Evolutionary conservation across 176 grass and related monocot species (phyloP).

Genomic region (Microstegium vimineum): DNA sequence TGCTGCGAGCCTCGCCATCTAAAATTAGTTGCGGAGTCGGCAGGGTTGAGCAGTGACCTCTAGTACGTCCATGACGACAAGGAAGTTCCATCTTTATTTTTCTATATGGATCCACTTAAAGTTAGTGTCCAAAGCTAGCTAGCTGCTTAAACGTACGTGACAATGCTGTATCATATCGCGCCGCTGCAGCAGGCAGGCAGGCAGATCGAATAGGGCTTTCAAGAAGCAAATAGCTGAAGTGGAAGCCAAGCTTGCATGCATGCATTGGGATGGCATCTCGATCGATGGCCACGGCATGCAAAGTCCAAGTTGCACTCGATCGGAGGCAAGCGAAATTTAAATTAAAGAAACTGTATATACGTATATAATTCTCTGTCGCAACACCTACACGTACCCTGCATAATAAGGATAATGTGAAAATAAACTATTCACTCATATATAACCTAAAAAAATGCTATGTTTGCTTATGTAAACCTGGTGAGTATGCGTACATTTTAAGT

Average conservation of each 20-base stretch:
- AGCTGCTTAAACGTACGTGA: neutral
- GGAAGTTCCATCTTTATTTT: slow-evolving; percentile 28
- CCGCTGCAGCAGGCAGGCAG: neutral
- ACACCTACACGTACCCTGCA: no score
- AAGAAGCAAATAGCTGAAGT: slow-evolving; percentile 18
- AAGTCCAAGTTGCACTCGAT: no score
- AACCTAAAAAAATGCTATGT: no score
- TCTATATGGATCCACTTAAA: neutral
- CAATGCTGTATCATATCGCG: neutral
- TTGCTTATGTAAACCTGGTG: no score
- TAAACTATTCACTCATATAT: no score
- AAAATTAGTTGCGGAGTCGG: slow-evolving; percentile 21
- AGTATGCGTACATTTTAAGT: no score
- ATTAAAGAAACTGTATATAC: no score
- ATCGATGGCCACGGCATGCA: no score
- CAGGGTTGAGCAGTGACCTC: slow-evolving; percentile 14
- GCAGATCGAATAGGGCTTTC: slow-evolving; percentile 27
- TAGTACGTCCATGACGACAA: slow-evolving; percentile 39
- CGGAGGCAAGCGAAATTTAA: no score
- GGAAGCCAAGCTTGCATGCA: slow-evolving; percentile 28
- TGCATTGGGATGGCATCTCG: no score
- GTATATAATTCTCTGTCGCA: no score
- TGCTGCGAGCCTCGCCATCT: neutral
- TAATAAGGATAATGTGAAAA: no score
- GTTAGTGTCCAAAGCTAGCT: slow-evolving; percentile 11